phyloP scores from a whole-genome alignment of 139 green algal species.

The Tetratostichococcus sp. region DNA sequence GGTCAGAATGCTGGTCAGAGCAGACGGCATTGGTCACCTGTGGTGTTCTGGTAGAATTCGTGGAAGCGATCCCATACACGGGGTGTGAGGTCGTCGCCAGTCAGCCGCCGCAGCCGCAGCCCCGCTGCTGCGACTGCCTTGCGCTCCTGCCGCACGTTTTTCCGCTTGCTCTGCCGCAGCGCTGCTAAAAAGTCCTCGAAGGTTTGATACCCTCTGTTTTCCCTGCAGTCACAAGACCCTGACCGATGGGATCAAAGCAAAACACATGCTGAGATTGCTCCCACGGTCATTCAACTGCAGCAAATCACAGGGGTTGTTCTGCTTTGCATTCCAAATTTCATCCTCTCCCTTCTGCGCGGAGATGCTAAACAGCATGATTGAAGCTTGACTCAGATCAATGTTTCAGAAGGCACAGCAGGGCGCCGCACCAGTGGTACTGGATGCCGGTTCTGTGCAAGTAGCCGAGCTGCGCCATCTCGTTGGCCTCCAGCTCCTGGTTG shows the following conservation, averaged over 20 bases:
- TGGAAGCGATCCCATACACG: conserved; percentile 83
- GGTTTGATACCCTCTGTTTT: conserved; percentile 41
- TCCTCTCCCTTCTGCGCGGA: too few relatives aligned
- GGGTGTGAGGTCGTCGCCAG: conserved; percentile 54
- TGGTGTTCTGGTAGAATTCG: conserved; percentile 69
- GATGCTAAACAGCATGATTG: too few relatives aligned
- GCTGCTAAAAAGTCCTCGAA: conserved; percentile 84
- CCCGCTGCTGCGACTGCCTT: conserved; percentile 62
- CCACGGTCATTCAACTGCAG: too few relatives aligned
- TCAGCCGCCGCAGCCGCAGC: conserved; percentile 54
- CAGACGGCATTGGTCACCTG: conserved; percentile 29
- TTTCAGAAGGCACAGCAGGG: background rate
- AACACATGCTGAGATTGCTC: background rate
- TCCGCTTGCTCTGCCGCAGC: conserved; percentile 81
- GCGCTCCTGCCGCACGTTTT: conserved; percentile 86
- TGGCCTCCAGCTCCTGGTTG: conserved; percentile 60
- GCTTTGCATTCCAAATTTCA: too few relatives aligned
- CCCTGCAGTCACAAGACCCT: background rate
- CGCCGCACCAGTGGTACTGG: conserved; percentile 41
- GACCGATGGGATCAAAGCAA: too few relatives aligned
- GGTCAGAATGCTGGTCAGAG: too few relatives aligned
- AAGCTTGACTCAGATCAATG: too few relatives aligned
- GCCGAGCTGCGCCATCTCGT: conserved; percentile 46
- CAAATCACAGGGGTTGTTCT: too few relatives aligned
- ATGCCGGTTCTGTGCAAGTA: conserved; percentile 69